Evolutionary conservation across 805 yeast genomes (phyloP), one percentile per base, ranked within the genome.

Genomic region (Pichia californica): DNA sequence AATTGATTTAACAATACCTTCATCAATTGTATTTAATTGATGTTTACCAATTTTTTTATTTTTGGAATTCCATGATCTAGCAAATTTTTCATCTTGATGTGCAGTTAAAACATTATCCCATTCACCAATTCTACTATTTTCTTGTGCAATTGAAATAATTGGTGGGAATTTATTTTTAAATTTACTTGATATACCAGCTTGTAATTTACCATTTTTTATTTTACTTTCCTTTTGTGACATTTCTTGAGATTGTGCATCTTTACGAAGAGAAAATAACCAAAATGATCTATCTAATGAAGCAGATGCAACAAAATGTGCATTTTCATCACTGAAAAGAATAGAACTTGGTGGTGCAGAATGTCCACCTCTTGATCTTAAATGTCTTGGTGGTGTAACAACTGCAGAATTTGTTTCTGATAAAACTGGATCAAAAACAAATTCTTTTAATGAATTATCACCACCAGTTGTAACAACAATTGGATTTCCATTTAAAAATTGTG

Each of bases 161-260:
- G 87, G 93, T 2, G 96, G 83, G 53, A 87, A 80, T 54, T 86
- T 85, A 44, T 78, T 88, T 46, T 73, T 76, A 54, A 76, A 66
- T 26, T 74, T 67, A 25, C 68, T 64, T 11, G 68, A 67, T 7
- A 67, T 60, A n/a, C 89, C 88, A 5, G 76, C 83, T 41, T 68
- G 66, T 52, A 83, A 56, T 18, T 64, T 62, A 33, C 75, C 76
- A 46, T 71, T 69, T 51, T 70, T 71, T 10, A 52, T 32, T 39
- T 56, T 59, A 9, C 68, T 71, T 18, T 75, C 67, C 51, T 84
- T 76, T 63, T 89, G 97, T 0, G 97, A 88, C 56, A 93, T 67
- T 59, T 88, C 94, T 57, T 87, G 96, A 4, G 95, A 86, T 64
- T 93, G 99, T 0, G 97, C 94, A 62, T 93, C 98, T 61, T 93